These are phyloP conservation scores for Entrophospora sp. DNA, from an alignment of 192 early-diverging fungal species.

Conservation along the genomic window DNA sequence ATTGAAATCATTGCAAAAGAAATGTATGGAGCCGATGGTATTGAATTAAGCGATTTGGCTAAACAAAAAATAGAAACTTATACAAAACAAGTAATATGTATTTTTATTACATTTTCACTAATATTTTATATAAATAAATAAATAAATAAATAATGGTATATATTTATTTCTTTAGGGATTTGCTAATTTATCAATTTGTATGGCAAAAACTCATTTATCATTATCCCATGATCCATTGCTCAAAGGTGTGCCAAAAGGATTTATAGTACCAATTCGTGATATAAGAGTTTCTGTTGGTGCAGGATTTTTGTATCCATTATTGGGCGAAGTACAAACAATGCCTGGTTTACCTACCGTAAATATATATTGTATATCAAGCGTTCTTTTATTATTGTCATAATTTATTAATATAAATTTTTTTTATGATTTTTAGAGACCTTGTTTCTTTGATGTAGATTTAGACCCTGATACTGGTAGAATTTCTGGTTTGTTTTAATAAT, in stretches of 20 bases:
- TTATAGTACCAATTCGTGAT: slow-evolving; percentile 89
- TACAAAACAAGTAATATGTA: slow-evolving; percentile 59
- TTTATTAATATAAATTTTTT: slow-evolving; percentile 7
- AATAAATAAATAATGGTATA: too few species aligned
- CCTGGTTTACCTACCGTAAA: slow-evolving; percentile 83
- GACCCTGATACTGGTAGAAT: slow-evolving; percentile 2
- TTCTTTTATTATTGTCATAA: background rate
- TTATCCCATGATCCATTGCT: slow-evolving; percentile 87
- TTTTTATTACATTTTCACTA: too few species aligned
- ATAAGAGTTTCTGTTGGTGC: slow-evolving; percentile 93
- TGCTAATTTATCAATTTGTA: slow-evolving; percentile 85
- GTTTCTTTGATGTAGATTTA: slow-evolving; percentile 13
- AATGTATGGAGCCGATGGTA: slow-evolving; percentile 92
- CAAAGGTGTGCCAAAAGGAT: slow-evolving; percentile 89
- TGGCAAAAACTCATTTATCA: slow-evolving; percentile 97
- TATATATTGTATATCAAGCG: background rate
- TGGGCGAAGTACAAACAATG: slow-evolving; percentile 97
- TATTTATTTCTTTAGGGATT: slow-evolving; percentile 58
- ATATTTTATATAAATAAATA: too few species aligned
- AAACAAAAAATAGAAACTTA: slow-evolving; percentile 83
- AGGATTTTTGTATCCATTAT: slow-evolving; percentile 94
- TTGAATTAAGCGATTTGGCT: slow-evolving; percentile 78
- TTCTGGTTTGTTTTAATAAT: slow-evolving; percentile 8
- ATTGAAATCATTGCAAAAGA: slow-evolving; percentile 87
- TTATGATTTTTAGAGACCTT: slow-evolving; percentile 10